phyloP scores from a whole-genome alignment of 1,284 basidiomycete genomes.

The Boletellus dicymbophilus region DNA sequence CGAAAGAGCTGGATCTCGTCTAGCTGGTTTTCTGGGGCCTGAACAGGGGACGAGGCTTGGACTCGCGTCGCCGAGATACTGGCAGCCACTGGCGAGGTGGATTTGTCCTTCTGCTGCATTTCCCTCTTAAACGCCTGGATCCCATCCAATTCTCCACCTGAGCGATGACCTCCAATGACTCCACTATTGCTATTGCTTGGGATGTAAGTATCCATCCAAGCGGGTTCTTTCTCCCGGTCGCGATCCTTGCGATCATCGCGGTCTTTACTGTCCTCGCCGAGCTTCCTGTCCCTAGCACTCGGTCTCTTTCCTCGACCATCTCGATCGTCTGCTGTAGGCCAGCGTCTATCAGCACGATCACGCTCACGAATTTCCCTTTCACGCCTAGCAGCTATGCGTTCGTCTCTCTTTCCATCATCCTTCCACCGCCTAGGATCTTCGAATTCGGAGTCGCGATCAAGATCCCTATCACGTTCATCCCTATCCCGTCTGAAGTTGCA shows the following conservation, averaged over 20 bases:
- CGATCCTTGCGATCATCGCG: constrained; percentile 55
- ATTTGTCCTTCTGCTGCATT: constrained; percentile 76
- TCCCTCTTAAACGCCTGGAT: constrained; percentile 92
- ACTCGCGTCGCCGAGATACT: constrained; percentile 21
- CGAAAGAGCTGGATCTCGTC: constrained; percentile 90
- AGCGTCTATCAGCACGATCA: constrained; percentile 49
- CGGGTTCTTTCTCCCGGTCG: constrained; percentile 81
- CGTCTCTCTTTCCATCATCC: constrained; percentile 78
- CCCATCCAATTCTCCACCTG: constrained; percentile 74
- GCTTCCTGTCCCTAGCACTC: constrained; percentile 59
- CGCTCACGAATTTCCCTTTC: constrained; percentile 41
- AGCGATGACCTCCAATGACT: constrained; percentile 54
- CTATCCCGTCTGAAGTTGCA: constrained; percentile 29
- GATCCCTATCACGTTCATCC: constrained; percentile 38
- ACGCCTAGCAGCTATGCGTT: constrained; percentile 63
- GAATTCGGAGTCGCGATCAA: constrained; percentile 45
- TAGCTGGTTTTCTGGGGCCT: constrained; percentile 42
- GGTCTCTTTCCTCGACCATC: constrained; percentile 60
- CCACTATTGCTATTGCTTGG: constrained; percentile 56
- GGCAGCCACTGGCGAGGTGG: constrained; percentile 11
- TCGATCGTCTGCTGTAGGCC: constrained; percentile 62
- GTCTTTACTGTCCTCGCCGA: constrained; percentile 55
- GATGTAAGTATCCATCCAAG: constrained; percentile 91
- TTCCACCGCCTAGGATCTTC: constrained; percentile 74
- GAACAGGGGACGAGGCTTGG: constrained; percentile 29